Conservation (phyloP, 495 filamentous ascomycete species). For the Podospora comata region DNA sequence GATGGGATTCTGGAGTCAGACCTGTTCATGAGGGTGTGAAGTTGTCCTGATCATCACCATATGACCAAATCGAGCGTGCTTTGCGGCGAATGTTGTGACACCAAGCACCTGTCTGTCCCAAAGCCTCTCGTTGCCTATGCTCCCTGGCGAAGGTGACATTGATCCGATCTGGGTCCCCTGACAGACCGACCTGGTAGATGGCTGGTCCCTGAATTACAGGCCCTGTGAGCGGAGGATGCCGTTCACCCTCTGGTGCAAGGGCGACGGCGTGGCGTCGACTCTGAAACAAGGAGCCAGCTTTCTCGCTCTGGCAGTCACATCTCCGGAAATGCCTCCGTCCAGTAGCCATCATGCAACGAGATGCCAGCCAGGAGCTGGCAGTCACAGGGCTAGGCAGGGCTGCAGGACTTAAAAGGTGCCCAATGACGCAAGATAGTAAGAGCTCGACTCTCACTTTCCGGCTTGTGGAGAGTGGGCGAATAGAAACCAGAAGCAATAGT, state of each 20-base stretch:
- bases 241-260: neutral
- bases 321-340: neutral
- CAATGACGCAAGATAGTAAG: neutral
- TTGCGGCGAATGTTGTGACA: constrained; percentile 4
- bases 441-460: neutral
- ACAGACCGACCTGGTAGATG: neutral
- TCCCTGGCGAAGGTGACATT: neutral
- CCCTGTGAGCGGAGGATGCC: constrained; percentile 7
- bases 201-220: neutral
- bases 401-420: neutral
- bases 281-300: constrained; percentile 4
- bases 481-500: no score
- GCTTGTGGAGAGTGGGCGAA: no score
- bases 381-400: neutral
- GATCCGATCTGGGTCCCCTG: neutral
- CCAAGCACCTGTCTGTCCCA: neutral
- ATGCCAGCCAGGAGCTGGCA: neutral
- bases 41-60: constrained; percentile 1
- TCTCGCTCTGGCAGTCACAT: neutral
- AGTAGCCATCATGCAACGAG: neutral
- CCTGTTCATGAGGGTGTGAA: neutral
- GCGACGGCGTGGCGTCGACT: constrained; percentile 5
- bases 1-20: no score
- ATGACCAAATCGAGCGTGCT: constrained; percentile 14
- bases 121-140: neutral